Evolutionary conservation across 176 grass and related monocot species (phyloP).

Genomic region (Musa troglodytarum): DNA sequence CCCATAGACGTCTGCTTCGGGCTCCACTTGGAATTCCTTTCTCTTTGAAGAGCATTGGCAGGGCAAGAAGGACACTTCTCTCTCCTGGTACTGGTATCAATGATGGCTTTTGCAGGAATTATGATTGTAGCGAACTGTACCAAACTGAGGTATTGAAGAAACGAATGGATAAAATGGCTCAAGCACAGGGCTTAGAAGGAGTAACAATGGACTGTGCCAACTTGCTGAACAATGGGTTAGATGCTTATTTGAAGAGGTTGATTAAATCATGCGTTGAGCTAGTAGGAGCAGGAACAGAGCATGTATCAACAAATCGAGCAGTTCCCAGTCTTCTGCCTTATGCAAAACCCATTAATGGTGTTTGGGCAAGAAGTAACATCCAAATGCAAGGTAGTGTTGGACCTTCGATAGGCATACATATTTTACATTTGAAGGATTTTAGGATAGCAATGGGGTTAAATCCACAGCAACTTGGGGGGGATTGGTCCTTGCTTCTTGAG

Average conservation of each 20-base stretch:
- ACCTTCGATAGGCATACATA: neutral
- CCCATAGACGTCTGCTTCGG: constrained; percentile 25
- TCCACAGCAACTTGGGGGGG: constrained; percentile 3
- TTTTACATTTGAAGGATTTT: constrained; percentile 4
- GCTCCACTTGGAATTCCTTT: constrained; percentile 64
- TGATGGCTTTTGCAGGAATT: constrained; percentile 18
- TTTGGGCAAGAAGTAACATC: neutral
- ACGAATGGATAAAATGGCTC: constrained; percentile 7
- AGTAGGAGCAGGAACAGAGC: neutral
- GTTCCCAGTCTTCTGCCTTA: neutral
- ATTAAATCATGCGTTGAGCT: constrained; percentile 16
- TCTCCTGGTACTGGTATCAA: constrained; percentile 13
- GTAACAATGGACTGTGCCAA: constrained; percentile 19
- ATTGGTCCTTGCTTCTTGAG: constrained; percentile 17
- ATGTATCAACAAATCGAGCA: constrained; percentile 2
- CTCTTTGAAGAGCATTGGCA: constrained; percentile 50
- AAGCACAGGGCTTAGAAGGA: constrained; percentile 1
- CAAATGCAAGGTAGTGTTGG: neutral
- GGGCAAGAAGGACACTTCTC: constrained; percentile 26
- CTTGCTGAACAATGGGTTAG: constrained; percentile 11
- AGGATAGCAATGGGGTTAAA: constrained; percentile 15
- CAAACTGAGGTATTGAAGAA: constrained; percentile 8
- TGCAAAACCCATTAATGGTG: neutral
- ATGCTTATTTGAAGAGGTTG: constrained; percentile 24
- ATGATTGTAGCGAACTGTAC: constrained; percentile 13